Percentiles rank a stretch among this genome's conserved stretches.
Conservation (phyloP, 176 grass and related monocot genomes). For the Oryza coarctata region DNA sequence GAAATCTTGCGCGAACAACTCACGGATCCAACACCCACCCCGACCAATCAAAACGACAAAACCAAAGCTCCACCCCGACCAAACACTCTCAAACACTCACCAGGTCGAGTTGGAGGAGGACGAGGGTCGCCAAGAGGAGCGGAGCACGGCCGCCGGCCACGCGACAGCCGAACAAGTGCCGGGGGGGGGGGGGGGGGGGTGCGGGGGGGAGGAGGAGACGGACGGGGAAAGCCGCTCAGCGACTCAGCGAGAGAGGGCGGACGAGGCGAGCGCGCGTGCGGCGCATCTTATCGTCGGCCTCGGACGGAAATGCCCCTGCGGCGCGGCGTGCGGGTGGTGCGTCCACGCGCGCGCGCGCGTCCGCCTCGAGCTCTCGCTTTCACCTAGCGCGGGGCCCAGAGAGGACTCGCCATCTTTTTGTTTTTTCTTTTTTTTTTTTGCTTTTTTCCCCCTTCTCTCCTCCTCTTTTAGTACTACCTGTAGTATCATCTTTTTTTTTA, state of each 20-base stretch:
- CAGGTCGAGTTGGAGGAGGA: neutral
- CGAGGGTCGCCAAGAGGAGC: too few relatives aligned
- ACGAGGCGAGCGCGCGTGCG: too few relatives aligned
- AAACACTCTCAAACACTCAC: conserved; percentile 29
- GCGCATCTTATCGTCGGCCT: conserved; percentile 20
- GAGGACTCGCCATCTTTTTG: neutral
- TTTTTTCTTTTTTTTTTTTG: neutral
- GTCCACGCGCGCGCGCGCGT: neutral
- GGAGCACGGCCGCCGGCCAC: too few relatives aligned
- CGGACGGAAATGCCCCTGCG: conserved; percentile 31
- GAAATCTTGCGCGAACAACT: too few relatives aligned
- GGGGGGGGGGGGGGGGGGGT: neutral
- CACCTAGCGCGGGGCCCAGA: too few relatives aligned
- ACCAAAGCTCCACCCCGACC: neutral
- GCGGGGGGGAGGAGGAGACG: neutral
- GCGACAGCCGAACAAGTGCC: neutral
- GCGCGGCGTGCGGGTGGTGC: neutral
- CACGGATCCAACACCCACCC: too few relatives aligned
- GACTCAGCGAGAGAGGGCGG: too few relatives aligned
- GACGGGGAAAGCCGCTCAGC: too few relatives aligned
- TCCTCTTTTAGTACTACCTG: neutral
- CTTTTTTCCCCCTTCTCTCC: neutral
- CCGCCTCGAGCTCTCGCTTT: neutral
- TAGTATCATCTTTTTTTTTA: neutral
- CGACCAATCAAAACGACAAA: neutral